Conservation (phyloP, 306 rosid genomes). For the Phaseolus lunatus region DNA sequence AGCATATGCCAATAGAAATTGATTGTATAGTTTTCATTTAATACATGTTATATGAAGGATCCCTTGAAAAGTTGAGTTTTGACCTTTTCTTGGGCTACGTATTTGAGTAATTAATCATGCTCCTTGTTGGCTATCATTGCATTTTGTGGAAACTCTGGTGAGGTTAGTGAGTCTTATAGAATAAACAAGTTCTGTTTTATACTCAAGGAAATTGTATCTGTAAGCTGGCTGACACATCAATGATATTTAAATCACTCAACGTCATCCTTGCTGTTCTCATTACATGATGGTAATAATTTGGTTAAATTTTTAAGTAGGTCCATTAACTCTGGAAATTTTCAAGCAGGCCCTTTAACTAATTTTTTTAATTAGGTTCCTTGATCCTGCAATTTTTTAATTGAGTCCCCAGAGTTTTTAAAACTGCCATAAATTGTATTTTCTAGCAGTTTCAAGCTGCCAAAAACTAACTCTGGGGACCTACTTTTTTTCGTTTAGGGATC, state of each 20-base stretch:
- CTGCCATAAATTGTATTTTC: background rate
- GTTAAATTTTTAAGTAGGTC: background rate
- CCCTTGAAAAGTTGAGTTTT: slow-evolving; percentile 9
- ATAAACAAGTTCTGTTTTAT: background rate
- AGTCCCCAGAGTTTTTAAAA: background rate
- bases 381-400: background rate
- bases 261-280: background rate
- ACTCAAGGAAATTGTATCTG: background rate
- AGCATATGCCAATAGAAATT: slow-evolving; percentile 12
- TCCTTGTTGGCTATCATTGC: background rate
- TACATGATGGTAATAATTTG: slow-evolving; percentile 2
- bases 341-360: background rate
- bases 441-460: background rate
- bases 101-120: background rate
- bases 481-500: background rate
- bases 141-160: background rate
- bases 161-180: background rate
- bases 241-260: slow-evolving; percentile 22
- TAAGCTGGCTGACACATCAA: background rate
- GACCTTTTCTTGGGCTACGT: slow-evolving; percentile 2
- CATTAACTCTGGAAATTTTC: no score
- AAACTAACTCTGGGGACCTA: background rate
- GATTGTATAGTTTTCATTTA: slow-evolving; percentile 6
- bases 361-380: background rate
- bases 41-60: slow-evolving; percentile 14